These are phyloP conservation scores for Cladobotryum protrusum DNA, from an alignment of 2,329 filamentous ascomycete species.

Conservation along the genomic window DNA sequence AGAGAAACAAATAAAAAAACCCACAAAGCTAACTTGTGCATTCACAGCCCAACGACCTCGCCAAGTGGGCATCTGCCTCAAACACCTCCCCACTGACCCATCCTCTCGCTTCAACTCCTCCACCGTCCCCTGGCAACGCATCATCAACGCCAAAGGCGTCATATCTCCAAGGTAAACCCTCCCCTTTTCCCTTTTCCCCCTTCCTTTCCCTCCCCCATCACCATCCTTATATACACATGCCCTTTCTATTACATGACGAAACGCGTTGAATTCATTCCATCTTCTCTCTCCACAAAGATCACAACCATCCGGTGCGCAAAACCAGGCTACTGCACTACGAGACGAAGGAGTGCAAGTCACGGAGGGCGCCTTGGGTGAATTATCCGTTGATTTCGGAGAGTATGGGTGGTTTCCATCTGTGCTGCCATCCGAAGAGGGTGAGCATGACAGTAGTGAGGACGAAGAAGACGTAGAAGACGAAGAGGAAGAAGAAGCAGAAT, in stretches of 20 bases:
- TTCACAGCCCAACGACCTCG: constrained; percentile 60
- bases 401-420: constrained; percentile 50
- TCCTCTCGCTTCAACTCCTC: constrained; percentile 56
- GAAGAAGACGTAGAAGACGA: too few relatives aligned
- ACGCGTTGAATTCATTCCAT: background rate
- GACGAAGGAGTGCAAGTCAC: constrained; percentile 49
- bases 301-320: constrained; percentile 41
- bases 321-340: constrained; percentile 44
- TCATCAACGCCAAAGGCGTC: constrained; percentile 79
- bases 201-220: too few relatives aligned
- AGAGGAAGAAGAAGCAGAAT: too few relatives aligned
- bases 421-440: background rate
- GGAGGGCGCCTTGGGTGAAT: constrained; percentile 43
- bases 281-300: constrained; percentile 31
- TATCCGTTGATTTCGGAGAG: constrained; percentile 43
- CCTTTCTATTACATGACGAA: background rate
- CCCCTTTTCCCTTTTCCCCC: background rate
- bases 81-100: constrained; percentile 63
- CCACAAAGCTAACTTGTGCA: background rate
- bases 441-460: too few relatives aligned
- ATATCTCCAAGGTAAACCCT: constrained; percentile 69
- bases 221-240: too few relatives aligned
- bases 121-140: constrained; percentile 91
- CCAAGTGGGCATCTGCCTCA: constrained; percentile 86
- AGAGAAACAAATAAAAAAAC: background rate